Base-by-base conservation (phyloP, 1,139 yeast species). In the Geotrichum cucujoidarum region DNA sequence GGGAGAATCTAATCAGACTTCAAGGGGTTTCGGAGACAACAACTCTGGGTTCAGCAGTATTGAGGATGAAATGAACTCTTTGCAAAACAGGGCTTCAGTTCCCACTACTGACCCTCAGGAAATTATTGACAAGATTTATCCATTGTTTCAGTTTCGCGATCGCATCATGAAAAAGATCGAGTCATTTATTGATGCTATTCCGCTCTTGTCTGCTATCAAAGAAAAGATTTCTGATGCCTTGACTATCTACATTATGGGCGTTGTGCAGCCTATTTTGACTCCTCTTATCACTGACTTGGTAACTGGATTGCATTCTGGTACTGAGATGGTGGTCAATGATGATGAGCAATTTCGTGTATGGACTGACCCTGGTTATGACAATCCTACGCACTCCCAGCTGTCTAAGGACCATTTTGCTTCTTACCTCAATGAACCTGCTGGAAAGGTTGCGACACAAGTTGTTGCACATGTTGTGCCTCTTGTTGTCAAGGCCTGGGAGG, bases 391-490 rank as follows among this genome's bases (percentile, higher is more conserved):
- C 43, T 54, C 58, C 13, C 59, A 57, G 51, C 49, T 59, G 16
- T 58, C 62, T 20, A 59, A 59, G 47, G 62, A 59, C 41, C 62
- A 59, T 41, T 59, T 59, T 44, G 55, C 60, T 5, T 38, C 56
- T 16, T 57, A 58, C 34, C 50, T 59, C n/a, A 58, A 67, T 29
- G 69, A 65, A 20, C 60, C 59, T 2, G 80, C 78, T 17, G 79
- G 80, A 8, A 65, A 64, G 40, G 74, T 74, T 6, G 80, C 81
- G 2, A 65, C 73, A 48, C 77, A 73, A 1, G 62, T 75, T 60
- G 67, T 77, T 50, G 73, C 73, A 72, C 67, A 72, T 47, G 78
- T 78, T 33, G 74, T 76, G 1, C 76, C 76, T 8, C 73, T 76
- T 69, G 75, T 75, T 16, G 55, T 57, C 8, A 46, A 50, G 17